phyloP scores from a whole-genome alignment of 169 alveolate genomes.

The Besnoitia besnoiti region DNA sequence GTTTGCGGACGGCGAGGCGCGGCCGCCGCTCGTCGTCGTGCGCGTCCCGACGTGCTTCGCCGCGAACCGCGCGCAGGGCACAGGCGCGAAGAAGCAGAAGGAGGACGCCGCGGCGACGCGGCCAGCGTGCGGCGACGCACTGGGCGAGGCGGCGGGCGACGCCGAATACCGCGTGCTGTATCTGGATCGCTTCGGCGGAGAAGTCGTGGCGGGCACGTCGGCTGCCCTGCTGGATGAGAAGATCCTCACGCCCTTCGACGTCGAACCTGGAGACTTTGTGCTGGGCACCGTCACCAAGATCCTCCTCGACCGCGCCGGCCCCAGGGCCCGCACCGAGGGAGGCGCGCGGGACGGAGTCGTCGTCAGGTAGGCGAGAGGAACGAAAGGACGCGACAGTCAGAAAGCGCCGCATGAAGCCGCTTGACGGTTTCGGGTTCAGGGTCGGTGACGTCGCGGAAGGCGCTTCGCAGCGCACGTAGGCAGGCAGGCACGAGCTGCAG shows the following conservation, averaged over 20 bases:
- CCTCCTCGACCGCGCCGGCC: background rate
- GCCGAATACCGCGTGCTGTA: slow-evolving; percentile 13
- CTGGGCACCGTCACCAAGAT: background rate
- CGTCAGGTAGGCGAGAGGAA: background rate
- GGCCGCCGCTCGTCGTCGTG: background rate
- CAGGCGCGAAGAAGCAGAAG: background rate
- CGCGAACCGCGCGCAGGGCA: background rate
- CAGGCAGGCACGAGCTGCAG: too few relatives aligned
- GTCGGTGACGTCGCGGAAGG: too few relatives aligned
- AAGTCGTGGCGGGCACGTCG: slow-evolving; percentile 19
- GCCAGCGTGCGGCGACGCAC: background rate
- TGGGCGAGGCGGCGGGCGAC: background rate
- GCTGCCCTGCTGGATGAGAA: background rate
- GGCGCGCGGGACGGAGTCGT: background rate
- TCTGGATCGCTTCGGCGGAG: background rate
- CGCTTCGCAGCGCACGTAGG: too few relatives aligned
- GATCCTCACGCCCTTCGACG: slow-evolving; percentile 18
- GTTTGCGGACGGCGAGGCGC: background rate
- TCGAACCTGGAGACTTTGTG: background rate
- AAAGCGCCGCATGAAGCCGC: too few relatives aligned
- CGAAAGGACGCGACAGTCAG: too few relatives aligned
- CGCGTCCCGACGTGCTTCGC: background rate
- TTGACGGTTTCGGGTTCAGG: too few relatives aligned
- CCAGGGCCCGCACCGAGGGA: background rate
- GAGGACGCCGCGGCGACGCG: background rate